Base-by-base conservation (phyloP, 2,329 filamentous ascomycete genomes). In the Sporothrix phasma region DNA sequence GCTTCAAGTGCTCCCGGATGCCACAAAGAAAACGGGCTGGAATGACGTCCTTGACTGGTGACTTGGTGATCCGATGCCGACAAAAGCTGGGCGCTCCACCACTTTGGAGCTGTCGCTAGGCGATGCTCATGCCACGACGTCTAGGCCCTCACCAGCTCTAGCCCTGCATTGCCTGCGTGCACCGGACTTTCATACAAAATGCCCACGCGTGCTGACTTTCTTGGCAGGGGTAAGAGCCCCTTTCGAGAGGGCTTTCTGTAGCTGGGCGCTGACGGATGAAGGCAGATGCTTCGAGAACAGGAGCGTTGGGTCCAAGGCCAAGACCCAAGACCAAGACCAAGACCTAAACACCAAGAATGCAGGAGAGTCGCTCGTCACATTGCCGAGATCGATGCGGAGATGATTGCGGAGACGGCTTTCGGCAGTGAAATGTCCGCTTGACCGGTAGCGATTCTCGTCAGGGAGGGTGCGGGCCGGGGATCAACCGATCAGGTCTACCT, bases 181-280 rank as follows among this genome's bases (percentile, higher is more conserved):
- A 3, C 26, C 13, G 5, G 26, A 3, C 51, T 19, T 22, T 54
- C 51, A 43, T 22, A 11, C 8, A 43, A 22, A 58, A 19, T 43
- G 37, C 37, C 53, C 54, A 58, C 54, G 54, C 54, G 54, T 58
- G 15, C 54, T 58, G n/a, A n/a, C n/a, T 37, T 58, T 6, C 54
- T 58, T 58, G 54, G 54, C 54, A 58, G 54, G 54, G 37, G 54
- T 43, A 41, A 29, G 19, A 26, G 29, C n/a, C 13, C 26, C 51
- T 19, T 31, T 37, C 8, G n/a, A 56, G n/a, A 5, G 51, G 17
- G 10, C 8, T 26, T 26, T 29, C 13, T 37, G 34, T 37, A 43
- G 37, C n/a, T 58, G 15, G 54, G 26, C 15, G 54, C 15, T 43
- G 26, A 15, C 37, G 43, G 37, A 29, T n/a, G n/a, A 29, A 8